phyloP scores from a whole-genome alignment of 73 alveolate genomes.

The Uronychia binucleata region DNA sequence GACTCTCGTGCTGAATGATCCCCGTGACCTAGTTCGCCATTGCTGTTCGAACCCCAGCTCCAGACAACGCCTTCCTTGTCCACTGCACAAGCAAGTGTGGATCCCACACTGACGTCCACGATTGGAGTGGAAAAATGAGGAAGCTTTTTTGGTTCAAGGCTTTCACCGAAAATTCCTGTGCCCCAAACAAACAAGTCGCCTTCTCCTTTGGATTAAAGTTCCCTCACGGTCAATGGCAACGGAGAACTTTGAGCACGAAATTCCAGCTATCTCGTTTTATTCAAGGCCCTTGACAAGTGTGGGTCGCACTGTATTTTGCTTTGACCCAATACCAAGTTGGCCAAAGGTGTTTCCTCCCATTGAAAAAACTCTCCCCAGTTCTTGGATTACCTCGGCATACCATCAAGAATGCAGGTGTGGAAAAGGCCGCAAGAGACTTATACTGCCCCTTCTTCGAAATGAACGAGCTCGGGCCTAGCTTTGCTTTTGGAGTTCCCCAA shows the following conservation, averaged over 20 bases:
- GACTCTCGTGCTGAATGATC: conserved; percentile 33
- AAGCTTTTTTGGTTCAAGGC: conserved; percentile 2
- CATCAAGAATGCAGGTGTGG: conserved; percentile 5
- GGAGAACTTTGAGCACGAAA: not conserved
- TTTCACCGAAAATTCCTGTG: conserved; percentile 31
- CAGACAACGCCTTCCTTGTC: conserved; percentile 23
- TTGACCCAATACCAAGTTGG: not conserved
- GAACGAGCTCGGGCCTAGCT: not conserved
- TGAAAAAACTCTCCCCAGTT: conserved; percentile 6
- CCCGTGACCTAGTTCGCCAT: conserved; percentile 69
- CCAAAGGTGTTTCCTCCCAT: conserved; percentile 10
- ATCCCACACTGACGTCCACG: not conserved
- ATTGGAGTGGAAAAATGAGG: not conserved
- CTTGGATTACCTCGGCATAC: not conserved
- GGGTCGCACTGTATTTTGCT: not conserved
- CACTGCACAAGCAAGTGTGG: not conserved
- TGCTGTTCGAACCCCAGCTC: conserved; percentile 57
- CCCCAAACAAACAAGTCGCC: conserved; percentile 71
- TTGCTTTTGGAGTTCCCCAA: not conserved
- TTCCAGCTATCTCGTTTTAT: not conserved
- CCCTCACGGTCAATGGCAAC: conserved; percentile 1
- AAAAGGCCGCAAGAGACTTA: conserved; percentile 13
- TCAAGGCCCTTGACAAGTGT: conserved; percentile 1
- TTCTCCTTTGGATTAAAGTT: not conserved
- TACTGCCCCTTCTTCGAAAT: not conserved